Conservation (phyloP, 305 asterid genomes). For the Fraxinus sp. region DNA sequence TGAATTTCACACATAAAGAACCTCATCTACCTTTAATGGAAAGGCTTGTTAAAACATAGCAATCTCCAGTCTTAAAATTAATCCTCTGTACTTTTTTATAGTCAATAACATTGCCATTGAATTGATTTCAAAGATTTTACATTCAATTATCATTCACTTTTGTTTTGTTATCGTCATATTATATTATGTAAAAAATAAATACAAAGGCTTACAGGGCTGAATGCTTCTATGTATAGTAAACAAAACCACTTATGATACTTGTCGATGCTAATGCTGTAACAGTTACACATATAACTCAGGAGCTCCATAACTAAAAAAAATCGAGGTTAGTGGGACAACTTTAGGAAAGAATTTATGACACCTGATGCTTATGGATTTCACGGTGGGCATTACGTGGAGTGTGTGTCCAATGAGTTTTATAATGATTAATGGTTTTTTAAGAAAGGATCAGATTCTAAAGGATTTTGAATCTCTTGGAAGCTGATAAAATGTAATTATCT, state of each 20-base stretch:
- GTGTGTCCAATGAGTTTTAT: not conserved
- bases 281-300: not conserved
- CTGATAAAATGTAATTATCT: not conserved
- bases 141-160: not conserved
- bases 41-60: not conserved
- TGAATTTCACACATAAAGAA: not conserved
- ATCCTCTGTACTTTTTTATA: not conserved
- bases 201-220: not conserved
- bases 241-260: not conserved
- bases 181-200: not conserved
- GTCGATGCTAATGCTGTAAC: not conserved
- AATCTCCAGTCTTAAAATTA: not conserved
- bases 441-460: not conserved
- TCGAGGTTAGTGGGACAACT: not conserved
- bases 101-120: not conserved
- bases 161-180: not conserved
- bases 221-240: not conserved
- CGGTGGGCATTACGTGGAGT: not conserved
- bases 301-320: not conserved
- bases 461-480: not conserved
- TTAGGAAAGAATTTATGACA: not conserved
- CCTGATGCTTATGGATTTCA: not conserved
- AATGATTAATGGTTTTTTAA: not conserved
- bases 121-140: not conserved
- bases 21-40: not conserved